Evolutionary conservation across 306 rosid species (phyloP).

Genomic region (Vigna nakashimae): DNA sequence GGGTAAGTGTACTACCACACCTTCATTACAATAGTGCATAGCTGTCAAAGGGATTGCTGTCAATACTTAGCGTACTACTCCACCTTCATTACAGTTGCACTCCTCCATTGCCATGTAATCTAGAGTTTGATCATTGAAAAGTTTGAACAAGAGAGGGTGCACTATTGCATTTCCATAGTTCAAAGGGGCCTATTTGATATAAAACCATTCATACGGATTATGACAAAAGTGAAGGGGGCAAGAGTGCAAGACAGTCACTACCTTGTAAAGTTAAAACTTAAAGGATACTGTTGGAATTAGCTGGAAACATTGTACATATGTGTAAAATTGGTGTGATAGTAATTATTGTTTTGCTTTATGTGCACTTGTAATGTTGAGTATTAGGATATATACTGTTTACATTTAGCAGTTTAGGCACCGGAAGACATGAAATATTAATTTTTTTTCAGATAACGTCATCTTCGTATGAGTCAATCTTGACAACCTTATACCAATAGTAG

Average conservation of each 20-base stretch:
- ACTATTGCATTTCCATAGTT: too few relatives aligned
- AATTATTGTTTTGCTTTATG: background rate
- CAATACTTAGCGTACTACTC: background rate
- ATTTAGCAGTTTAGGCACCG: background rate
- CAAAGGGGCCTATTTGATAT: too few relatives aligned
- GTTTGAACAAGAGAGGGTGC: too few relatives aligned
- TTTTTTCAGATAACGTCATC: background rate
- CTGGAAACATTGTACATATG: background rate
- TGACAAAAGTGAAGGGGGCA: too few relatives aligned
- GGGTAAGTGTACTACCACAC: too few relatives aligned
- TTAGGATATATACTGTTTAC: background rate
- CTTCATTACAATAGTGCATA: too few relatives aligned
- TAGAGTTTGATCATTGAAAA: background rate
- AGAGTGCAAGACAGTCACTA: too few relatives aligned
- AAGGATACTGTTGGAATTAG: constrained; percentile 7
- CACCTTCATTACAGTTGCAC: background rate
- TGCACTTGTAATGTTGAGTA: background rate
- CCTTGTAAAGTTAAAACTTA: background rate
- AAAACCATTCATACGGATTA: too few relatives aligned
- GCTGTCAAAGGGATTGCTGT: too few relatives aligned
- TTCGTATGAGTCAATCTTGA: background rate
- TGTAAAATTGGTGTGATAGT: background rate
- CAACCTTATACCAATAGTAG: background rate
- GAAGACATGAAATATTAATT: background rate
- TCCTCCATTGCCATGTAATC: background rate